Evolutionary conservation across 2,329 filamentous ascomycete species (phyloP), one percentile per base, ranked within the genome.

Genomic region (Neofusicoccum ribis): DNA sequence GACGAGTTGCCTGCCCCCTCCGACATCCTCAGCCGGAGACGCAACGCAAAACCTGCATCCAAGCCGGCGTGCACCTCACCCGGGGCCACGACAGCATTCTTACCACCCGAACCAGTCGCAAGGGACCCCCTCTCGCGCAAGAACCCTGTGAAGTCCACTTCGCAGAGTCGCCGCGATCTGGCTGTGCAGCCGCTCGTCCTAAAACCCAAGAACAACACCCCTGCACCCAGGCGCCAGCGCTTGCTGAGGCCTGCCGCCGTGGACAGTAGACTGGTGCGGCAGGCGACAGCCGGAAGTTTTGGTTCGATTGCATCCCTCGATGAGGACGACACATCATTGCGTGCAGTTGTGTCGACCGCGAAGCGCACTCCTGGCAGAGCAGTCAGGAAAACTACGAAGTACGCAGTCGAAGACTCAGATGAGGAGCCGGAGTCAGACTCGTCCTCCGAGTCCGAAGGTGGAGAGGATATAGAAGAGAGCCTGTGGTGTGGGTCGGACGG

Each of bases 241-340:
- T 65, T 74, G 9, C 67, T 77, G n/a, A 69, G 74, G 23, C 71
- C 74, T 8, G 70, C 77, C 7, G 71, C 72, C 34, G 72, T 72
- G 52, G 76, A 77, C 49, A 74, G 76, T 3, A 63, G 43, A 23
- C 31, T 60, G 11, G 31, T 41, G 31, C 49, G 17, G 56, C 68
- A 4, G 68, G 67, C 60, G 65, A 65, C 5, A 4, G 14, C 66
- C 64, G 17, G 67, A 67, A 23, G 69, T 70, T 52, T 69, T 66
- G 7, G 76, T 72, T 66, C 68, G 71, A 56, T 67, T 66, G 68
- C 56, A 69, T 71, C 11, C 70, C 70, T 52, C 68, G 70, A 47
- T 20, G 47, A 65, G 7, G 34, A n/a, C 12, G 41, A 31, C 14
- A 12, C 27, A 0, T 2, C 56, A 2, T 9, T 37, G 3, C 31